phyloP scores from a whole-genome alignment of 2,329 filamentous ascomycete species.

The Arthroderma sp. region DNA sequence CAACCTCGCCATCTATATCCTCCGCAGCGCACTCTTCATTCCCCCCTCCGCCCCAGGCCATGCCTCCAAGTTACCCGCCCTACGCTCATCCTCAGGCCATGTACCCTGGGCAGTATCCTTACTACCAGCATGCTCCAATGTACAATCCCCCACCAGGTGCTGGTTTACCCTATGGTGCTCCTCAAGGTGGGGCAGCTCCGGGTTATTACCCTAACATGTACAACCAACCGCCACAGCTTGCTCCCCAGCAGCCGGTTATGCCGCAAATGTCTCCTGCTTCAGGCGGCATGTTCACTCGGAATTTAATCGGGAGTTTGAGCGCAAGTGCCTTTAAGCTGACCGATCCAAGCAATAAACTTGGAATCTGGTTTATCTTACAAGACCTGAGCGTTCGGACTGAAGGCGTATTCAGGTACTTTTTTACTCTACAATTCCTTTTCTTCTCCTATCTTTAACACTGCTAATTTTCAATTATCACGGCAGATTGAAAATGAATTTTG shows the following conservation, averaged over 20 bases:
- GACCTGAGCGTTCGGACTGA: slow-evolving; percentile 91
- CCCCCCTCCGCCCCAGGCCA: slow-evolving; percentile 34
- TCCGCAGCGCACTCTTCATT: slow-evolving; percentile 70
- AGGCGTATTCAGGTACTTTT: slow-evolving; percentile 66
- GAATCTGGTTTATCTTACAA: slow-evolving; percentile 94
- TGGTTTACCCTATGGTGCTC: slow-evolving; percentile 15
- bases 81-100: slow-evolving; percentile 24
- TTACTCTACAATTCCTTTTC: not conserved
- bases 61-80: slow-evolving; percentile 19
- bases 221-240: slow-evolving; percentile 4
- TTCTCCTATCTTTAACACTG: not conserved
- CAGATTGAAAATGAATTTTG: slow-evolving; percentile 61
- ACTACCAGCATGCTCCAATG: slow-evolving; percentile 20
- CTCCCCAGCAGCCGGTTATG: slow-evolving; percentile 6
- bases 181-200: slow-evolving; percentile 14
- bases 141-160: slow-evolving; percentile 12
- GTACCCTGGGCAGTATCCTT: slow-evolving; percentile 28
- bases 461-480: not conserved
- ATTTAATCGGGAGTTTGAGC: slow-evolving; percentile 81
- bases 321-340: slow-evolving; percentile 77
- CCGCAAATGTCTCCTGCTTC: slow-evolving; percentile 32
- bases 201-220: slow-evolving; percentile 5
- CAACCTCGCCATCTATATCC: slow-evolving; percentile 62
- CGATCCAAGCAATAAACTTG: slow-evolving; percentile 65
- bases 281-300: slow-evolving; percentile 82